Evolutionary conservation across 768 basidiomycete species (phyloP).

Genomic region (Mycena sanguinolenta): DNA sequence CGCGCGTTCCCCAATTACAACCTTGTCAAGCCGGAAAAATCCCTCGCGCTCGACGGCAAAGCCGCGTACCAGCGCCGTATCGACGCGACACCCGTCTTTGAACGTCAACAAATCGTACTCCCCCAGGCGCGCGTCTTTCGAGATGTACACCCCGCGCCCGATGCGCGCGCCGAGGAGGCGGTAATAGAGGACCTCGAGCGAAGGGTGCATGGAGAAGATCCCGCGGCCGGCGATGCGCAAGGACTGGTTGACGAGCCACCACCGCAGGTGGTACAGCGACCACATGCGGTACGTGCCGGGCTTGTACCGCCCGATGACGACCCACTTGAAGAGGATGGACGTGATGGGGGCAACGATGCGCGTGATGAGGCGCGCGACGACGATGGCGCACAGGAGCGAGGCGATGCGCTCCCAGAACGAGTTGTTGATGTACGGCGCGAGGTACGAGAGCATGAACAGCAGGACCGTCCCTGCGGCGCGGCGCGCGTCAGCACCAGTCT

Average conservation of each 20-base stretch:
- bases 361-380: conserved; percentile 20
- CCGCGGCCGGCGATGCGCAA: conserved; percentile 53
- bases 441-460: conserved; percentile 52
- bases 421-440: conserved; percentile 45
- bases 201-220: conserved; percentile 55
- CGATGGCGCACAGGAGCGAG: conserved; percentile 55
- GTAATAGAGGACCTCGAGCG: conserved; percentile 56
- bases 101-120: conserved; percentile 62
- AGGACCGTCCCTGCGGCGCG: conserved; percentile 52
- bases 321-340: conserved; percentile 61
- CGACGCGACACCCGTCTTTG: conserved; percentile 59
- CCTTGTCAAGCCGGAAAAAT: conserved; percentile 54
- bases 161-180: conserved; percentile 61
- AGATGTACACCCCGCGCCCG: conserved; percentile 55
- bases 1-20: conserved; percentile 54
- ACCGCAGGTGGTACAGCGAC: conserved; percentile 36
- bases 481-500: neutral
- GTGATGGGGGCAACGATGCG: conserved; percentile 54
- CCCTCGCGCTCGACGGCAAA: conserved; percentile 61
- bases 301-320: conserved; percentile 58
- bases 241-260: conserved; percentile 34
- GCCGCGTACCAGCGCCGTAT: conserved; percentile 54
- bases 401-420: conserved; percentile 48
- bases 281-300: conserved; percentile 54
- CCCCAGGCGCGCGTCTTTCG: conserved; percentile 53